Evolutionary conservation across 108 stramenopile species (phyloP).

Genomic region (Chaetoceros tenuissimus): DNA sequence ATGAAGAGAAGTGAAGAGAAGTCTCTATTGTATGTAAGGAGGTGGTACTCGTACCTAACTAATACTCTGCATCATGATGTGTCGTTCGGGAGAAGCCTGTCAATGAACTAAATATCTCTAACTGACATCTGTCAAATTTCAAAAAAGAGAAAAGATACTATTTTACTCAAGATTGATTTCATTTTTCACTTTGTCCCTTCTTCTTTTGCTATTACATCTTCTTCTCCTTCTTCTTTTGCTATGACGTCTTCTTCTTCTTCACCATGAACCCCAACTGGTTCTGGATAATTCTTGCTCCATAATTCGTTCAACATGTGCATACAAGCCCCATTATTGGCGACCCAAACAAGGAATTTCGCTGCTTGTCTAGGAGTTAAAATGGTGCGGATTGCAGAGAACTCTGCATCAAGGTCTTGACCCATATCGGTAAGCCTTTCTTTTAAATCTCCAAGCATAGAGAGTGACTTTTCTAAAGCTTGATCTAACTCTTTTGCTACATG

Average conservation of each 20-base stretch:
- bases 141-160: too few relatives aligned
- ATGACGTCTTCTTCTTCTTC: background rate
- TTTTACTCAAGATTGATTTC: too few relatives aligned
- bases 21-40: too few relatives aligned
- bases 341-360: conserved; percentile 92
- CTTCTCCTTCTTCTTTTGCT: background rate
- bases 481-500: conserved; percentile 71
- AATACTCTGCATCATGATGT: too few relatives aligned
- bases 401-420: conserved; percentile 67
- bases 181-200: too few relatives aligned
- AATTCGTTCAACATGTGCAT: conserved; percentile 95
- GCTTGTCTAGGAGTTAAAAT: conserved; percentile 83
- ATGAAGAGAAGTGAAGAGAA: too few relatives aligned
- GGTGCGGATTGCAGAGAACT: conserved; percentile 69
- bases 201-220: too few relatives aligned
- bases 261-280: background rate
- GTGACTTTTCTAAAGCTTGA: conserved; percentile 33
- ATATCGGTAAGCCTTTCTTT: conserved; percentile 36
- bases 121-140: too few relatives aligned
- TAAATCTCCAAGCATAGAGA: conserved; percentile 44
- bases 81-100: too few relatives aligned
- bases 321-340: conserved; percentile 82
- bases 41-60: too few relatives aligned
- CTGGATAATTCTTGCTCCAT: conserved; percentile 59
- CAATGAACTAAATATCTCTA: too few relatives aligned